Evolutionary conservation across 208 protist species (phyloP).

Genomic region (Trichomonas vaginalis): DNA sequence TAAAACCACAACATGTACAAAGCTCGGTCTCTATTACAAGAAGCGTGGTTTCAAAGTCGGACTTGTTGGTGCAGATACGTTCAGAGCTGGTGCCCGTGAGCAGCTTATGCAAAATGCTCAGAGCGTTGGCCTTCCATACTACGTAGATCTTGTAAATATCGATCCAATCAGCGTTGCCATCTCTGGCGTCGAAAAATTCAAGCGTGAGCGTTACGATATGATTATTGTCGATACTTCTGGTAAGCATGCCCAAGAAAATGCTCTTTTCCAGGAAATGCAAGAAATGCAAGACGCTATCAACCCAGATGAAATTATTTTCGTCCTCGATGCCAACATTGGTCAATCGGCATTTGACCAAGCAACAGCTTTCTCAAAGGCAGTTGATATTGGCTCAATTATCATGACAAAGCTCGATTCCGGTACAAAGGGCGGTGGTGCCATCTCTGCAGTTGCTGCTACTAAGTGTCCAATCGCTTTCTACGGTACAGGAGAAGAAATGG

Average conservation of each 20-base stretch:
- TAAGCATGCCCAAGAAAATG: constrained; percentile 85
- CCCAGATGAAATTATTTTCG: constrained; percentile 85
- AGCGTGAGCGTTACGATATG: constrained; percentile 63
- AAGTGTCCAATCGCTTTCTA: constrained; percentile 91
- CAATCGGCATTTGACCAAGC: constrained; percentile 83
- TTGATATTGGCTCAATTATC: constrained; percentile 83
- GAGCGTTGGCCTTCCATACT: constrained; percentile 89
- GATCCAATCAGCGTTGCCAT: constrained; percentile 81
- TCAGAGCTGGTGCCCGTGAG: constrained; percentile 57
- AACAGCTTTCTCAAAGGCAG: constrained; percentile 33
- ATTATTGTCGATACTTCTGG: constrained; percentile 97
- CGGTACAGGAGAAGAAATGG: constrained; percentile 85
- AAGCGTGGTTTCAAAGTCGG: constrained; percentile 55
- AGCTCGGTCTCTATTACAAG: constrained; percentile 77
- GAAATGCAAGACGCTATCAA: constrained; percentile 41
- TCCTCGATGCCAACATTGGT: constrained; percentile 83
- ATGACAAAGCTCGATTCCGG: constrained; percentile 97
- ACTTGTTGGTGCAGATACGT: constrained; percentile 95
- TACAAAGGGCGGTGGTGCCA: constrained; percentile 85
- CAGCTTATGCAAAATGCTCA: constrained; percentile 79
- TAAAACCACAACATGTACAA: constrained; percentile 95
- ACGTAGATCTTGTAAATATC: constrained; percentile 69
- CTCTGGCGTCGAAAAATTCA: constrained; percentile 39
- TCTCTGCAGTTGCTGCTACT: constrained; percentile 68
- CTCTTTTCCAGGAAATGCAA: constrained; percentile 95